Percentiles rank a stretch among this genome's conserved stretches.
phyloP scores from a whole-genome alignment of 1,139 yeast species.

The Debaryomyces subglobosus region DNA sequence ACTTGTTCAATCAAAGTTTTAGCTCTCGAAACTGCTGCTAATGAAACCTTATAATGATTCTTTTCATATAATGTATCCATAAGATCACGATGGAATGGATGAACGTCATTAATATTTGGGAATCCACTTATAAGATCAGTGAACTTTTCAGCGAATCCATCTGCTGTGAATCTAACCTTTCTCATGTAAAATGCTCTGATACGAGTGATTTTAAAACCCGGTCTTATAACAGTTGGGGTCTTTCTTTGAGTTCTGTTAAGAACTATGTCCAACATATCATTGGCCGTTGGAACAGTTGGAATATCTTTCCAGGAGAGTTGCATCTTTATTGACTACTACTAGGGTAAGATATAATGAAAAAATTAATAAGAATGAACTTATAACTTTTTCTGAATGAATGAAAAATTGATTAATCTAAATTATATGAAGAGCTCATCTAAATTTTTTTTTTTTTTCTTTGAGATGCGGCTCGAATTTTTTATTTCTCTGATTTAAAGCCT shows the following conservation, averaged over 20 bases:
- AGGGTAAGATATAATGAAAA: conserved; percentile 1
- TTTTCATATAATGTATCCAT: conserved; percentile 97
- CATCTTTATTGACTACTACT: conserved; percentile 48
- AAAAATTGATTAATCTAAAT: conserved; percentile 4
- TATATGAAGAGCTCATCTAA: conserved; percentile 8
- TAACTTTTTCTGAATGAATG: neutral
- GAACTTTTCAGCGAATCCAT: conserved; percentile 92
- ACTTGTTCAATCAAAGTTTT: conserved; percentile 94
- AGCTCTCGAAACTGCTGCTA: conserved; percentile 93
- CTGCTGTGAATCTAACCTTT: conserved; percentile 93
- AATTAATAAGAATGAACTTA: neutral
- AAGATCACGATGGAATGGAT: conserved; percentile 96
- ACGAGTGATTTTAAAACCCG: conserved; percentile 95
- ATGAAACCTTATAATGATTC: conserved; percentile 96
- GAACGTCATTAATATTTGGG: conserved; percentile 96
- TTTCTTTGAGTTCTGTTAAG: conserved; percentile 97
- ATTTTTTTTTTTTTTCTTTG: conserved; percentile 10
- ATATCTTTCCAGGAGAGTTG: conserved; percentile 98
- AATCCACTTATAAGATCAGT: conserved; percentile 83
- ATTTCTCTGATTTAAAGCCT: conserved; percentile 1
- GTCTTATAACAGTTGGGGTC: conserved; percentile 96
- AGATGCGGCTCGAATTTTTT: conserved; percentile 6
- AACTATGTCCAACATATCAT: conserved; percentile 93
- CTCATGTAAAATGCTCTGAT: conserved; percentile 98
- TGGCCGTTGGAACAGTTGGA: conserved; percentile 89